Evolutionary conservation across 228 moss, liverwort and hornwort species (phyloP), one percentile per base, ranked within the genome.

Genomic region (Sphagnum magellanicum): DNA sequence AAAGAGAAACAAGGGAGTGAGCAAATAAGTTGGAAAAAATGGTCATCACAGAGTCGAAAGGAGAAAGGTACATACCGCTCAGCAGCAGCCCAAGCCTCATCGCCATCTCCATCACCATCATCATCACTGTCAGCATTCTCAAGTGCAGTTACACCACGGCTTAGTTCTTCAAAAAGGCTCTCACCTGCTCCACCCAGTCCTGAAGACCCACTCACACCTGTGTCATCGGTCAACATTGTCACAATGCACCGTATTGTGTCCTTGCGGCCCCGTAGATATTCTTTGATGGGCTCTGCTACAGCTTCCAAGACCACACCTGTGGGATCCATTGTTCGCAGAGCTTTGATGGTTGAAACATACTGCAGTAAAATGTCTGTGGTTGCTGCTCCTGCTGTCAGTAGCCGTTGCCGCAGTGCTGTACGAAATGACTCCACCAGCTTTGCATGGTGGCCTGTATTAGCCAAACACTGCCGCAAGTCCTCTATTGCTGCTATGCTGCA

Each of bases 181-280:
- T 98, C 94, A 53, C 92, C 90, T 69, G 83, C 92, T 67, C 82
- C 87, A 71, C 94, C 94, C 52, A 92, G 84, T n/a, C 88, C 94
- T 52, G 85, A 86, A 76, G 84, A 80, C 16, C 90, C 91, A 76
- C 89, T 90, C 59, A 83, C 85, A 52, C 94, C 89, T 14, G 92
- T 81, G 81, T 93, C 98, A 79, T 98, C 98, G 17, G 94, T 94
- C 60, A 98, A 79, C 93, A 93, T 94, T 58, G 94, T 98, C 73
- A 98, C 94, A 63, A 98, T 98, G 67, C 98, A 98, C 50, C 94
- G 87, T 49, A 98, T 98, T 49, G 98, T 98, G 72, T 98, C 98
- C 72, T 98, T 98, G 76, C 98, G 90, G 59, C 90, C 92, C 64
- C 92, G 89, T 59, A 98, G 79, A 76, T 98, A 98, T 77, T 98